Evolutionary conservation across 805 yeast genomes (phyloP).

Genomic region (Pichia californica): DNA sequence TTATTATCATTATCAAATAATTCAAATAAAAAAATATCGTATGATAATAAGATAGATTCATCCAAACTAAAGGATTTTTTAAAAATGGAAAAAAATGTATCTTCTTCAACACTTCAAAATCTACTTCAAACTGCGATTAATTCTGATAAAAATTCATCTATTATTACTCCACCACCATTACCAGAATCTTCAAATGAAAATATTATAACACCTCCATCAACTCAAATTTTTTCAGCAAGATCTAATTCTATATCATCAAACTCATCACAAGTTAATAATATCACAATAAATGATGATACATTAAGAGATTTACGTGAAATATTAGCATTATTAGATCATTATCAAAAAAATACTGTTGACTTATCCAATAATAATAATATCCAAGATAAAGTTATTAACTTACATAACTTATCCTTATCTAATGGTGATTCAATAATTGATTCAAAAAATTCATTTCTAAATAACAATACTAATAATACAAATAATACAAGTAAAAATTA

Average conservation of each 20-base stretch:
- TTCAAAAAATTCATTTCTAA: conserved; percentile 20
- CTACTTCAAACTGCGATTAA: conserved; percentile 29
- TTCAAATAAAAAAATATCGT: too few relatives aligned
- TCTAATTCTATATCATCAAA: conserved; percentile 3
- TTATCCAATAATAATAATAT: conserved; percentile 20
- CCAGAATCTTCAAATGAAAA: neutral
- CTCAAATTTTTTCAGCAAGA: conserved; percentile 1
- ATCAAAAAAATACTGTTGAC: conserved; percentile 10
- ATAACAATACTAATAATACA: too few relatives aligned
- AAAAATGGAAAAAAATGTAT: conserved; percentile 36
- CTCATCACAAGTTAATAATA: neutral
- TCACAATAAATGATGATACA: neutral
- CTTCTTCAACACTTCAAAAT: conserved; percentile 42
- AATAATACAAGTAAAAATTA: too few relatives aligned
- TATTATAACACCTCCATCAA: neutral
- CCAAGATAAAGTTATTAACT: conserved; percentile 38
- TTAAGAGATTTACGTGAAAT: conserved; percentile 5
- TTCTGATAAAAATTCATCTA: neutral
- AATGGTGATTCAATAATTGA: conserved; percentile 27
- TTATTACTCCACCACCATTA: neutral
- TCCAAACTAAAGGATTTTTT: conserved; percentile 12
- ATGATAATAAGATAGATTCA: neutral
- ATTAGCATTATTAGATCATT: conserved; percentile 2
- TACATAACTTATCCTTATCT: conserved; percentile 51
- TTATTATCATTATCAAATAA: neutral